These are phyloP conservation scores for Aspergillus conjunctus DNA, from an alignment of 495 filamentous ascomycete species.

Conservation along the genomic window DNA sequence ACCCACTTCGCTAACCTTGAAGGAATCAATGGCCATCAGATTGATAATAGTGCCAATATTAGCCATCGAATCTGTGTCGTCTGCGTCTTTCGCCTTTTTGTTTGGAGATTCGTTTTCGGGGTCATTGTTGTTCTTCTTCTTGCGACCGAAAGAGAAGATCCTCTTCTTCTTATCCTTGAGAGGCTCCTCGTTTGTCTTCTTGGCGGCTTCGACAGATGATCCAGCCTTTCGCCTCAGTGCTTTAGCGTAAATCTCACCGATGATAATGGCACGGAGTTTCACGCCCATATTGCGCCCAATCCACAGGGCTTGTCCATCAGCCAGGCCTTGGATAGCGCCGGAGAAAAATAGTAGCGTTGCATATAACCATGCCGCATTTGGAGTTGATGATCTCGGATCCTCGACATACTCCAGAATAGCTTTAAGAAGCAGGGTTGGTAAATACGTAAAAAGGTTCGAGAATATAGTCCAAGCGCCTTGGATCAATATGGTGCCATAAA, in stretches of 20 bases:
- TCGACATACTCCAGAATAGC: conserved; percentile 93
- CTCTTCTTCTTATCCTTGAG: conserved; percentile 48
- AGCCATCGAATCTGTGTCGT: conserved; percentile 67
- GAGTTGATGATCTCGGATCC: conserved; percentile 72
- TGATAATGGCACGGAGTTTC: conserved; percentile 87
- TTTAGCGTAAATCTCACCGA: conserved; percentile 98
- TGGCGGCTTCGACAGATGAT: conserved; percentile 61
- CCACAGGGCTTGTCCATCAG: conserved; percentile 86
- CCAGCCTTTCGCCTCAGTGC: conserved; percentile 89
- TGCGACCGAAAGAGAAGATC: conserved; percentile 57
- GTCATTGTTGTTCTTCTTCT: conserved; percentile 56
- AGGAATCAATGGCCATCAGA: conserved; percentile 98
- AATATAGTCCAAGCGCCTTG: conserved; percentile 81
- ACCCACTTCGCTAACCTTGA: conserved; percentile 93
- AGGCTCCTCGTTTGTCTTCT: conserved; percentile 44
- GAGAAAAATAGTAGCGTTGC: conserved; percentile 86
- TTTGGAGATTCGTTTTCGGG: conserved; percentile 36
- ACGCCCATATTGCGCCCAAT: conserved; percentile 94
- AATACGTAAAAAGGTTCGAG: conserved; percentile 80
- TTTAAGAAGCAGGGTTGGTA: conserved; percentile 86
- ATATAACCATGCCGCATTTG: conserved; percentile 94
- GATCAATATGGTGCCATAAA: conserved; percentile 71
- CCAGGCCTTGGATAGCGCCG: conserved; percentile 73
- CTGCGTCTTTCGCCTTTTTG: conserved; percentile 42
- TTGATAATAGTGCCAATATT: conserved; percentile 98